Evolutionary conservation across 108 stramenopile species (phyloP).

Genomic region (Cylindrotheca closterium): DNA sequence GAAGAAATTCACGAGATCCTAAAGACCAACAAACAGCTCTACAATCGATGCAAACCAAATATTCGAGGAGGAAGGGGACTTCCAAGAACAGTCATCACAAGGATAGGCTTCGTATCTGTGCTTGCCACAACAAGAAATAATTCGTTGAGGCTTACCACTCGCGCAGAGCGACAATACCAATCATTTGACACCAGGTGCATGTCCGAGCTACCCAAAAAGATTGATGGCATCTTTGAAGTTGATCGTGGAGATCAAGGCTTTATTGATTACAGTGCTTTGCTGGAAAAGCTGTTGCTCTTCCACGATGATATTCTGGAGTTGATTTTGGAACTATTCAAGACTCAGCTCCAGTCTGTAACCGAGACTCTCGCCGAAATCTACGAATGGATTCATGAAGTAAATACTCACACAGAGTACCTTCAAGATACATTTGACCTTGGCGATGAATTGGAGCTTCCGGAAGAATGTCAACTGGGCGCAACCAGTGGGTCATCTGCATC

Average conservation of each 20-base stretch:
- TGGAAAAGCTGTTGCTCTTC: background rate
- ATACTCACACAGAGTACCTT: background rate
- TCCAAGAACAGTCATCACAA: background rate
- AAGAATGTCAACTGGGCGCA: background rate
- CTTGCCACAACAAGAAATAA: background rate
- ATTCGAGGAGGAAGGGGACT: background rate
- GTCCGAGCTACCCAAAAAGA: background rate
- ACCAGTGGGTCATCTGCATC: background rate
- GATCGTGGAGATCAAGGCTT: background rate
- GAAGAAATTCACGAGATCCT: background rate
- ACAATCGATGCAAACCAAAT: background rate
- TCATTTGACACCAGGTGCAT: background rate
- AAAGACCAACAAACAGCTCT: background rate
- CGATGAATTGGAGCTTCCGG: background rate
- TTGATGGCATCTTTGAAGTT: background rate
- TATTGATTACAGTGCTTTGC: constrained; percentile 2
- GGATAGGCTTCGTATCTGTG: background rate
- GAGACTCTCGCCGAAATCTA: background rate
- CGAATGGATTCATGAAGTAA: background rate
- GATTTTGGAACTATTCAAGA: constrained; percentile 10
- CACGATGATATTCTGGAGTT: constrained; percentile 8
- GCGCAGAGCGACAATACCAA: background rate
- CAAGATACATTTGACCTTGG: background rate
- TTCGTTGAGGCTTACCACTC: background rate
- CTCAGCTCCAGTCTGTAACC: constrained; percentile 11